Evolutionary conservation across 495 filamentous ascomycete species (phyloP).

Genomic region (Penicillium waksmanii): DNA sequence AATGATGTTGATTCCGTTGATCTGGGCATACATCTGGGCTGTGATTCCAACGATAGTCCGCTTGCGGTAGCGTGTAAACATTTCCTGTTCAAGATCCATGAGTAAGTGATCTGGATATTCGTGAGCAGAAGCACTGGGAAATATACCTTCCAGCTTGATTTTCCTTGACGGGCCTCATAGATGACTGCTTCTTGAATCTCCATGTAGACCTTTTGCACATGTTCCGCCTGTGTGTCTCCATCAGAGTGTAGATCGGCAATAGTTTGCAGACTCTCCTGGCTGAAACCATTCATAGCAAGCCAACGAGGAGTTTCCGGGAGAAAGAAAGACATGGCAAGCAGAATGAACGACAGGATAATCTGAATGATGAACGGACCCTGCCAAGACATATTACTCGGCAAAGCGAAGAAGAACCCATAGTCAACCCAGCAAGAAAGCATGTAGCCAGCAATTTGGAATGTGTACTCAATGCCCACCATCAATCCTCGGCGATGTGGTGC

Average conservation of each 20-base stretch:
- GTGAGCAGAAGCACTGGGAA: neutral
- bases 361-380: constrained; percentile 36
- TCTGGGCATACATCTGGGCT: constrained; percentile 37
- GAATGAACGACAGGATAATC: constrained; percentile 25
- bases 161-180: constrained; percentile 31
- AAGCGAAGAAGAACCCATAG: constrained; percentile 36
- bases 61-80: constrained; percentile 38
- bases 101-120: neutral
- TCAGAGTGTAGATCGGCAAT: constrained; percentile 33
- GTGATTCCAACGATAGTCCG: constrained; percentile 37
- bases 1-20: constrained; percentile 43
- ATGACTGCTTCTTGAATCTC: constrained; percentile 37
- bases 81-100: constrained; percentile 20
- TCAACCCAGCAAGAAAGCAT: constrained; percentile 39
- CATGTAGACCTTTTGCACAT: constrained; percentile 25
- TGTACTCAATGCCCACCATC: constrained; percentile 39
- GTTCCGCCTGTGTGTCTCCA: constrained; percentile 27
- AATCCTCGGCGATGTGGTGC: constrained; percentile 28
- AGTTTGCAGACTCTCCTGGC: constrained; percentile 33
- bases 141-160: constrained; percentile 30
- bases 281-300: constrained; percentile 35
- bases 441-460: constrained; percentile 33
- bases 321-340: constrained; percentile 31
- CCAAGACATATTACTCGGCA: constrained; percentile 33
- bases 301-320: constrained; percentile 36